These are phyloP conservation scores for Chrysoporthe puriensis DNA, from an alignment of 2,329 filamentous ascomycete species.

Conservation along the genomic window DNA sequence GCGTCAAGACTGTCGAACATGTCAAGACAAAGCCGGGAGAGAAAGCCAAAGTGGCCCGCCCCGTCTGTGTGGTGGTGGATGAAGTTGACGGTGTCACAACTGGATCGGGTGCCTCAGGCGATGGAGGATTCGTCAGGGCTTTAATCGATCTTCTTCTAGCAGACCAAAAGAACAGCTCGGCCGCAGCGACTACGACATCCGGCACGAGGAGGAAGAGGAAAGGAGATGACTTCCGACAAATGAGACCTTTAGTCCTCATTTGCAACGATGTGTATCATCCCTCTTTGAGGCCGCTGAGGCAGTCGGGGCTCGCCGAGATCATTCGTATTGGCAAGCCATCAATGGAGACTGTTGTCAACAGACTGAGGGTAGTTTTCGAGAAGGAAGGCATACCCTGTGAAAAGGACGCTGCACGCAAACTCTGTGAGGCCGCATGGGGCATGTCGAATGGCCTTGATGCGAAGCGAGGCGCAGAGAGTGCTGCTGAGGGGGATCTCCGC, in stretches of 20 bases:
- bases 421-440: slow-evolving; percentile 84
- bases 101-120: slow-evolving; percentile 75
- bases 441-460: slow-evolving; percentile 73
- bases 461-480: slow-evolving; percentile 68
- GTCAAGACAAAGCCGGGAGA: slow-evolving; percentile 44
- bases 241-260: slow-evolving; percentile 88
- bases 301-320: slow-evolving; percentile 83
- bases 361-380: slow-evolving; percentile 82
- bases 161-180: slow-evolving; percentile 75
- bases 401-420: slow-evolving; percentile 81
- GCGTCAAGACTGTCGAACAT: slow-evolving; percentile 76
- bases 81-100: slow-evolving; percentile 94
- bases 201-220: slow-evolving; percentile 66
- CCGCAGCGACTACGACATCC: slow-evolving; percentile 37
- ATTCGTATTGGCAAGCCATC: slow-evolving; percentile 90
- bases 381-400: slow-evolving; percentile 89
- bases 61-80: slow-evolving; percentile 92
- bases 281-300: slow-evolving; percentile 82
- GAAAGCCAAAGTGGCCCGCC: slow-evolving; percentile 73
- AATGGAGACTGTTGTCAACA: slow-evolving; percentile 79
- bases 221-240: slow-evolving; percentile 82
- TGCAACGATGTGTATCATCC: slow-evolving; percentile 98
- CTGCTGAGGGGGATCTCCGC: slow-evolving; percentile 74
- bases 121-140: slow-evolving; percentile 94
- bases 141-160: slow-evolving; percentile 85